phyloP scores from a whole-genome alignment of 345 rosid genomes.

The Raphanus sativus region DNA sequence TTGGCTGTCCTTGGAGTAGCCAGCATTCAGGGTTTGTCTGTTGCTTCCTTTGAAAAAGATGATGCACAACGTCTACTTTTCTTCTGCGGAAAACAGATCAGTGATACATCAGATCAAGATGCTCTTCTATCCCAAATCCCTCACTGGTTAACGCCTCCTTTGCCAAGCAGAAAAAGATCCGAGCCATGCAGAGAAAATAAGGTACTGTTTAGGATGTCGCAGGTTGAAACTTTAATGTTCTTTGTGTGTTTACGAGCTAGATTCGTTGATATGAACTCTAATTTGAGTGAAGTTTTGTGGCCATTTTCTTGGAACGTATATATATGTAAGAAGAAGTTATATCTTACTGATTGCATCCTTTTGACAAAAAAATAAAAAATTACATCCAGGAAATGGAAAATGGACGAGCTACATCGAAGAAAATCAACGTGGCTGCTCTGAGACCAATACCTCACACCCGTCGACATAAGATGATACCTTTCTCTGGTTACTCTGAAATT shows the following conservation, averaged over 20 bases:
- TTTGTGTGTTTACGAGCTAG: conserved; percentile 5
- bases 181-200: conserved; percentile 56
- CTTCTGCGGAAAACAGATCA: conserved; percentile 57
- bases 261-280: conserved; percentile 1
- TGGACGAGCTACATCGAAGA: conserved; percentile 40
- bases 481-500: conserved; percentile 65
- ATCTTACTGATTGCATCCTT: conserved; percentile 8
- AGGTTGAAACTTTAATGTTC: conserved; percentile 5
- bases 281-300: not conserved
- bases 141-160: conserved; percentile 80
- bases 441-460: conserved; percentile 89
- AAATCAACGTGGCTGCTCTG: conserved; percentile 66
- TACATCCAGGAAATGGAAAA: not conserved
- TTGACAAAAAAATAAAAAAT: conserved; percentile 36
- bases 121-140: conserved; percentile 50
- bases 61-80: conserved; percentile 92
- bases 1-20: conserved; percentile 92
- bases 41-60: conserved; percentile 95
- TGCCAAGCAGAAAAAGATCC: conserved; percentile 69
- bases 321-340: not conserved
- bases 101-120: conserved; percentile 40
- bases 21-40: conserved; percentile 92
- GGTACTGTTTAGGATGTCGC: conserved; percentile 28
- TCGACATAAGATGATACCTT: conserved; percentile 76
- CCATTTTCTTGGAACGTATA: not conserved